Percentiles rank a stretch among this genome's conserved stretches.
Evolutionary conservation across 129 eudicot species (phyloP).

Genomic region (carrot (Daucus carota)): DH1_v3.0 NC_030386.2:24300501-24301000

Average conservation of each 20-base stretch:
- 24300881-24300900: conserved; percentile 62
- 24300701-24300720: conserved; percentile 85
- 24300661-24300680: conserved; percentile 59
- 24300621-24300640: neutral
- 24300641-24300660: neutral
- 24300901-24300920: conserved; percentile 57
- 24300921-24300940: conserved; percentile 55
- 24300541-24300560: conserved; percentile 28
- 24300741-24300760: conserved; percentile 30
- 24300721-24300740: conserved; percentile 46
- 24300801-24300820: conserved; percentile 48
- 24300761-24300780: conserved; percentile 40
- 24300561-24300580: conserved; percentile 36
- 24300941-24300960: neutral
- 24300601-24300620: neutral
- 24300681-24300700: conserved; percentile 76
- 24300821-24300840: conserved; percentile 48
- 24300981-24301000: neutral
- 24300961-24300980: neutral
- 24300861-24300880: conserved; percentile 43
- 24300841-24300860: conserved; percentile 40
- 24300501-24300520: conserved; percentile 28
- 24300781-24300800: conserved; percentile 55
- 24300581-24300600: neutral
- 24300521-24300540: conserved; percentile 29